Percentiles rank a stretch among this genome's conserved stretches.
Evolutionary conservation across 202 grass and related monocot species (phyloP).

Genomic region (Musa balbisiana): DNA sequence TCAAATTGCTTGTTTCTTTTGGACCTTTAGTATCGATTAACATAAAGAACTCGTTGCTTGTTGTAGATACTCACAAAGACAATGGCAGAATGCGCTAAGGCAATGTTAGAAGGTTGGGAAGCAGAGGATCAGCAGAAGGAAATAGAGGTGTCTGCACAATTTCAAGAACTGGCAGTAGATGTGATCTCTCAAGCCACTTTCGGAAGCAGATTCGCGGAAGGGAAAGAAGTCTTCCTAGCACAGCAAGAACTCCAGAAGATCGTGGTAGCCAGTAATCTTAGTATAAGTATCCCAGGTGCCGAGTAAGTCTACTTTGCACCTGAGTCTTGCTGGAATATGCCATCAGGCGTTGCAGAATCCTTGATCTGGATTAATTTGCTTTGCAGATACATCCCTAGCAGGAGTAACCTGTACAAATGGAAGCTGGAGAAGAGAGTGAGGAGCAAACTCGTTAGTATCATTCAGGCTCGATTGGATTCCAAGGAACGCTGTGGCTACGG

Average conservation of each 20-base stretch:
- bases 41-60: too few species aligned
- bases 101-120: not conserved
- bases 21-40: too few species aligned
- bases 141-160: not conserved
- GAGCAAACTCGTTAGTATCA: conserved; percentile 26
- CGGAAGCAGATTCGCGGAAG: conserved; percentile 4
- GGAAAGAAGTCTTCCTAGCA: conserved; percentile 7
- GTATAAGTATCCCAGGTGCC: not conserved
- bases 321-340: too few species aligned
- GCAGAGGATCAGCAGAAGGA: not conserved
- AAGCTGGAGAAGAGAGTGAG: conserved; percentile 27
- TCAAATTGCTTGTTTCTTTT: too few species aligned
- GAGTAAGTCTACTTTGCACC: not conserved
- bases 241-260: not conserved
- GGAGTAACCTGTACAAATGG: conserved; percentile 21
- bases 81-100: not conserved
- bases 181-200: conserved; percentile 6
- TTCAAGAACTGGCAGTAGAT: not conserved
- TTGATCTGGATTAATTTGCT: too few species aligned
- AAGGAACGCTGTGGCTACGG: conserved; percentile 17
- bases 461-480: conserved; percentile 13
- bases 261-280: not conserved
- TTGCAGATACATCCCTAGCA: conserved; percentile 10
- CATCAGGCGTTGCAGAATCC: too few species aligned
- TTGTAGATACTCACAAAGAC: not conserved